phyloP scores from a whole-genome alignment of 495 filamentous ascomycete genomes.

The Podospora pseudoanserina region DNA sequence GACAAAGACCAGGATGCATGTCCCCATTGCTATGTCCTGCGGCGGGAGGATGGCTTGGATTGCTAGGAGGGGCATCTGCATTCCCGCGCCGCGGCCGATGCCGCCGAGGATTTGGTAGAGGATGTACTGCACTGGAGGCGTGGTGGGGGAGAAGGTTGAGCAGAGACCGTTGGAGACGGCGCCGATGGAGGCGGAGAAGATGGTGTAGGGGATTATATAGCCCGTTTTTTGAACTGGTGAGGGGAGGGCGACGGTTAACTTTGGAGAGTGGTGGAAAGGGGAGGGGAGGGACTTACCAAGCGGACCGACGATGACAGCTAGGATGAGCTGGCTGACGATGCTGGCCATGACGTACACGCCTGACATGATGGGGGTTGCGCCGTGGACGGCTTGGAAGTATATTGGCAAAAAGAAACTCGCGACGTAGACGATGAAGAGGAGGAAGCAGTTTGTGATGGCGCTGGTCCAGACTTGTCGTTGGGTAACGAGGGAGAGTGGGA shows the following conservation, averaged over 20 bases:
- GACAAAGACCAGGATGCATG: slow-evolving; percentile 57
- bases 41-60: slow-evolving; percentile 46
- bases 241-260: slow-evolving; percentile 29
- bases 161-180: slow-evolving; percentile 58
- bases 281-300: slow-evolving; percentile 30
- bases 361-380: slow-evolving; percentile 45
- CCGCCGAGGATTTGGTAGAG: slow-evolving; percentile 66
- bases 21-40: slow-evolving; percentile 56
- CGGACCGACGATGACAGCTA: slow-evolving; percentile 52
- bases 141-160: slow-evolving; percentile 51
- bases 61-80: slow-evolving; percentile 54
- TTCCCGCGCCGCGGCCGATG: slow-evolving; percentile 58
- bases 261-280: slow-evolving; percentile 13
- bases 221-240: slow-evolving; percentile 37
- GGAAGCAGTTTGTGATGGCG: slow-evolving; percentile 47
- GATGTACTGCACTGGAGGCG: slow-evolving; percentile 47
- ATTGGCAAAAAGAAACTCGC: slow-evolving; percentile 60
- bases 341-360: slow-evolving; percentile 52
- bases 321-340: slow-evolving; percentile 37
- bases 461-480: slow-evolving; percentile 57
- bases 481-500: slow-evolving; percentile 63
- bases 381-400: slow-evolving; percentile 67
- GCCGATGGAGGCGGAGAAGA: slow-evolving; percentile 47
- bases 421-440: slow-evolving; percentile 57
- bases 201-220: slow-evolving; percentile 60